Evolutionary conservation across 2,329 filamentous ascomycete genomes (phyloP).

Genomic region (Penicillium sp.): DNA sequence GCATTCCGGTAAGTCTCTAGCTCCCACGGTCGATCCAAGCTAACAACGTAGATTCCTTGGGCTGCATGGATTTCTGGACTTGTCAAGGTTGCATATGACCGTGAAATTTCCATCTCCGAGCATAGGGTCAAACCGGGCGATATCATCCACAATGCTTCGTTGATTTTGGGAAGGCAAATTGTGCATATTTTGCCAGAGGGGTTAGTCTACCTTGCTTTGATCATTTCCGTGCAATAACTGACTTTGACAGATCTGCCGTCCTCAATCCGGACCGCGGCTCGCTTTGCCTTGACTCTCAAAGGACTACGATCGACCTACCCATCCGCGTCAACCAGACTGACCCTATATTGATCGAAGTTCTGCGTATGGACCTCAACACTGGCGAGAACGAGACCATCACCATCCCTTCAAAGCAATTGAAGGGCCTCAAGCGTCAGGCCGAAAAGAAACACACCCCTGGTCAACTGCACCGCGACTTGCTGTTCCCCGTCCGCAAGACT

Average conservation of each 20-base stretch:
- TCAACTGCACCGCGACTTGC: conserved; percentile 63
- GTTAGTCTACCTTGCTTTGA: conserved; percentile 41
- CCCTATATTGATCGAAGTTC: conserved; percentile 83
- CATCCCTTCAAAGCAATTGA: conserved; percentile 72
- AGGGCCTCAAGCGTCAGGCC: conserved; percentile 70
- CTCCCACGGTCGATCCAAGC: background rate
- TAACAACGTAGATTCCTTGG: conserved; percentile 64
- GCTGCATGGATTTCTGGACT: conserved; percentile 71
- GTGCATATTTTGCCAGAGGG: conserved; percentile 97
- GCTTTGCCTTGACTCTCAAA: conserved; percentile 74
- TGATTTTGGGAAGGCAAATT: conserved; percentile 95
- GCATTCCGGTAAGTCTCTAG: conserved; percentile 65
- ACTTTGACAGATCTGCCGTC: conserved; percentile 67
- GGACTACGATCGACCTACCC: conserved; percentile 67
- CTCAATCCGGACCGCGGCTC: conserved; percentile 80
- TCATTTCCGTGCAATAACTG: conserved; percentile 17
- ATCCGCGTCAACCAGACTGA: conserved; percentile 93
- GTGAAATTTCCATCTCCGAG: conserved; percentile 91
- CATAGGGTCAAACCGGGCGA: conserved; percentile 83
- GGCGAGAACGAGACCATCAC: conserved; percentile 77
- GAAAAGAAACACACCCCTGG: conserved; percentile 57
- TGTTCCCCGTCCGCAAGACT: conserved; percentile 77
- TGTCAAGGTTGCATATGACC: conserved; percentile 82
- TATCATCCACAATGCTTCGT: conserved; percentile 86
- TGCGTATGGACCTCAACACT: conserved; percentile 81